A percentile compares a stretch with the other conserved stretches of the same genome.
Evolutionary conservation across 176 grass and related monocot genomes (phyloP).

Genomic region (Oryza punctata): DNA sequence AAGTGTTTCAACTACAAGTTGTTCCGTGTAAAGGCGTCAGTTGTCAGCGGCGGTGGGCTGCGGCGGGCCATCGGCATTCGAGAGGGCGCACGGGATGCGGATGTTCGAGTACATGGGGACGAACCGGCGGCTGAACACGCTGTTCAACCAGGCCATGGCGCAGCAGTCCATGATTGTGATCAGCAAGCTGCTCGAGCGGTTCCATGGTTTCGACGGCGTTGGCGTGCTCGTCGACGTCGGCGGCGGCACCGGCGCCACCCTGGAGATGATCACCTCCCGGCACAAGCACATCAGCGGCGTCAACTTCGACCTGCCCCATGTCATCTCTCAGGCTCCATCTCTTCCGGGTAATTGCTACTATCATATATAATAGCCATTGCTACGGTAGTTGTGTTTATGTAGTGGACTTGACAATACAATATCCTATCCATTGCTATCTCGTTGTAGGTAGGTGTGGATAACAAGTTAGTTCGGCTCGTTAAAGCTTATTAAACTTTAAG

Average conservation of each 20-base stretch:
- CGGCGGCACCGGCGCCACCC: conserved; percentile 25
- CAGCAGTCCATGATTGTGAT: conserved; percentile 35
- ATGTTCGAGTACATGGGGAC: conserved; percentile 47
- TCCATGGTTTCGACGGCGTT: conserved; percentile 9
- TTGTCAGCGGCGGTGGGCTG: conserved; percentile 44
- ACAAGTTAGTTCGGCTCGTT: too few species aligned
- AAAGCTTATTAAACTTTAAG: too few species aligned
- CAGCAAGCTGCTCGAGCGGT: conserved; percentile 21
- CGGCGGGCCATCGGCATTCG: conserved; percentile 28
- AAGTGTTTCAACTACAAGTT: too few species aligned
- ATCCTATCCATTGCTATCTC: too few species aligned
- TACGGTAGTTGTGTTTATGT: too few species aligned
- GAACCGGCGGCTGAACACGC: conserved; percentile 15
- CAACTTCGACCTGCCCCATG: conserved; percentile 47
- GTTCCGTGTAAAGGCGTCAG: neutral
- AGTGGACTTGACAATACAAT: too few species aligned
- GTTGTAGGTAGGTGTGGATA: too few species aligned
- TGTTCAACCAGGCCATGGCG: conserved; percentile 60
- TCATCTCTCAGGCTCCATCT: conserved; percentile 25
- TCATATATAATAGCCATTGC: too few species aligned
- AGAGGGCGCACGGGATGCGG: conserved; percentile 48
- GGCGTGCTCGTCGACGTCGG: conserved; percentile 47
- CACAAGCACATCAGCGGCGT: conserved; percentile 1
- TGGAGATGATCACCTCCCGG: conserved; percentile 20
- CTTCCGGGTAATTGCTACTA: neutral